These are phyloP conservation scores for Clarireedia monteithiana DNA, from an alignment of 2,329 filamentous ascomycete species.

Conservation along the genomic window DNA sequence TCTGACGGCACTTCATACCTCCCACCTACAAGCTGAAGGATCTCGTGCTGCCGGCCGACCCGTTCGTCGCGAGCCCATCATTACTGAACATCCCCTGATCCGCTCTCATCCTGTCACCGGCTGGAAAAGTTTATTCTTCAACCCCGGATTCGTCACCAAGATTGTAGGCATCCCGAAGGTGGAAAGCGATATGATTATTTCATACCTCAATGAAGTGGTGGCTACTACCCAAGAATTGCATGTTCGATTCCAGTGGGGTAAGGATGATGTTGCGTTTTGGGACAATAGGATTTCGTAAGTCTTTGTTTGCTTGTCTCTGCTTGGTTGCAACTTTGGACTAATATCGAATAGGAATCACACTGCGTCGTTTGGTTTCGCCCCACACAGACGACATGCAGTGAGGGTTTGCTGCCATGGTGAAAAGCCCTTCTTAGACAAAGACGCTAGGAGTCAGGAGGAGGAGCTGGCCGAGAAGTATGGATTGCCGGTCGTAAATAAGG, in stretches of 20 bases:
- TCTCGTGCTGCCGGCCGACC: constrained; percentile 30
- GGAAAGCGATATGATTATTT: constrained; percentile 45
- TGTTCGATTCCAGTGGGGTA: constrained; percentile 56
- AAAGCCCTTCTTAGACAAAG: constrained; percentile 23
- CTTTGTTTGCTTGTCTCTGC: background rate
- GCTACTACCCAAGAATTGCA: constrained; percentile 59
- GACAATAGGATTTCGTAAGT: constrained; percentile 46
- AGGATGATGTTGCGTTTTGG: constrained; percentile 61
- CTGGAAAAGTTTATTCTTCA: constrained; percentile 54
- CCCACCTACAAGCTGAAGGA: constrained; percentile 45
- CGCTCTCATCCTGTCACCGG: constrained; percentile 54
- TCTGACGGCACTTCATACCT: constrained; percentile 48
- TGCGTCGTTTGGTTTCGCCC: constrained; percentile 48
- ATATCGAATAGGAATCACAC: constrained; percentile 39
- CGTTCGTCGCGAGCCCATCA: constrained; percentile 44
- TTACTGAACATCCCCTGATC: constrained; percentile 48
- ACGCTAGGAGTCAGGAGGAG: constrained; percentile 44
- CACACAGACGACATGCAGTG: constrained; percentile 46
- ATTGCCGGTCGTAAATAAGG: constrained; percentile 44
- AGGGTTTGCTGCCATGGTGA: constrained; percentile 29
- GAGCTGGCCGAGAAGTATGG: constrained; percentile 40
- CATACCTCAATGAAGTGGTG: constrained; percentile 45
- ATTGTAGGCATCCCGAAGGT: constrained; percentile 51
- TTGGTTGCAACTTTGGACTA: background rate
- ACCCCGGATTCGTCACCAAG: constrained; percentile 48